Evolutionary conservation across 2,329 filamentous ascomycete species (phyloP).

Genomic region (Teratosphaeria epicoccoides): DNA sequence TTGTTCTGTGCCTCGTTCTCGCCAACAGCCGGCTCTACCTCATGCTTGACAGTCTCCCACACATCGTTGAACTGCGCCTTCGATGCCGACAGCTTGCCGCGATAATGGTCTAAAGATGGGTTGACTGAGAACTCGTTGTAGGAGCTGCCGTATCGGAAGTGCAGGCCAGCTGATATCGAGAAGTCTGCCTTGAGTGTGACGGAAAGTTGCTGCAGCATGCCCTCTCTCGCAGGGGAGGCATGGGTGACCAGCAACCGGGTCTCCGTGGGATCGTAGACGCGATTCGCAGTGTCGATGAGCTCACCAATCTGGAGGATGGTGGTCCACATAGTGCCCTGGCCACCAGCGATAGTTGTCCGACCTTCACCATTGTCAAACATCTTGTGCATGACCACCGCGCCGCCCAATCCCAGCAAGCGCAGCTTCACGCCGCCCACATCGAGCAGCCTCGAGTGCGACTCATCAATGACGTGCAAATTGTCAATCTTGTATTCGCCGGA

Average conservation of each 20-base stretch:
- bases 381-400: slow-evolving; percentile 99
- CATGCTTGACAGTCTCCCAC: slow-evolving; percentile 95
- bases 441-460: slow-evolving; percentile 88
- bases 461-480: slow-evolving; percentile 96
- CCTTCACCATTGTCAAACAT: slow-evolving; percentile 98
- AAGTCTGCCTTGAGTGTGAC: slow-evolving; percentile 97
- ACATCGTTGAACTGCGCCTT: slow-evolving; percentile 99
- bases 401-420: slow-evolving; percentile 81
- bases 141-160: slow-evolving; percentile 97
- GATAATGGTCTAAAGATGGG: slow-evolving; percentile 93
- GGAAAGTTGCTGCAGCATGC: slow-evolving; percentile 92
- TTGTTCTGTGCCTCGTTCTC: slow-evolving; percentile 92
- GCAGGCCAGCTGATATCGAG: slow-evolving; percentile 90
- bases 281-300: slow-evolving; percentile 91
- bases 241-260: slow-evolving; percentile 95
- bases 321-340: slow-evolving; percentile 99
- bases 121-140: slow-evolving; percentile 99
- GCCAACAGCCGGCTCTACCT: slow-evolving; percentile 87
- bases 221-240: slow-evolving; percentile 90
- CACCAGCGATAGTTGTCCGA: slow-evolving; percentile 92
- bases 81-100: slow-evolving; percentile 92
- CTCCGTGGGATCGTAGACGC: slow-evolving; percentile 96
- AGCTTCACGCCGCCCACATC: slow-evolving; percentile 95
- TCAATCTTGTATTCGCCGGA: slow-evolving; percentile 96
- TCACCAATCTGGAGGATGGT: slow-evolving; percentile 97